phyloP scores from a whole-genome alignment of 108 stramenopile genomes.

The Cafeteria roenbergensis region DNA sequence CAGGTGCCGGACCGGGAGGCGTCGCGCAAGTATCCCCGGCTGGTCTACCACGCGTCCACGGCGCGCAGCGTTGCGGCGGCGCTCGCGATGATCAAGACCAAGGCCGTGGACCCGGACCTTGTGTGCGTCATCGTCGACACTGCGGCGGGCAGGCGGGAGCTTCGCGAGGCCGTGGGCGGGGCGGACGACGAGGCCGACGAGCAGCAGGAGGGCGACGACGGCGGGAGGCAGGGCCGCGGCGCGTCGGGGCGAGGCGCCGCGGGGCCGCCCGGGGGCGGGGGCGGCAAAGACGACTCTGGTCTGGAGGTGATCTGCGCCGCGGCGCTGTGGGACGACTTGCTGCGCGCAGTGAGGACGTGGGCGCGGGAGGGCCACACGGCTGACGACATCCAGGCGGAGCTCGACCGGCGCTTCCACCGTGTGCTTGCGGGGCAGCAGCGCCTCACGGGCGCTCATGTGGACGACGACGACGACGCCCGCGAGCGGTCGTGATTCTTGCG shows the following conservation, averaged over 20 bases:
- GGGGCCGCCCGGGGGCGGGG: no score
- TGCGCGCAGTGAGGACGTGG: constrained; percentile 1
- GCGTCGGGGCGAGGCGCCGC: background rate
- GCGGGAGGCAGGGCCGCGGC: background rate
- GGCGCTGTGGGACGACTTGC: background rate
- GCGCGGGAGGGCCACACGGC: background rate
- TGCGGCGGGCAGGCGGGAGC: background rate
- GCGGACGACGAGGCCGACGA: no score
- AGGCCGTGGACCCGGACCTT: background rate
- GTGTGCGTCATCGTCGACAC: background rate
- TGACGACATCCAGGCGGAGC: constrained; percentile 3
- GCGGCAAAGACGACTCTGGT: background rate
- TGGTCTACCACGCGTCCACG: background rate
- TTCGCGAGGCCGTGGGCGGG: background rate
- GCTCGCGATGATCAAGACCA: background rate
- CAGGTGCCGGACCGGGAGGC: background rate
- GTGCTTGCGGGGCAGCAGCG: no score
- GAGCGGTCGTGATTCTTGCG: no score
- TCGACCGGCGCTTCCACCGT: constrained; percentile 1
- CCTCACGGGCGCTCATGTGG: no score
- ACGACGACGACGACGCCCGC: no score
- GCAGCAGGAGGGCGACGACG: no score
- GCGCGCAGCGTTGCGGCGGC: background rate
- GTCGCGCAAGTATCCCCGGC: background rate
- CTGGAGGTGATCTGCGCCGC: background rate